These are phyloP conservation scores for Terfezia claveryi DNA, from an alignment of 495 filamentous ascomycete species.

Conservation along the genomic window DNA sequence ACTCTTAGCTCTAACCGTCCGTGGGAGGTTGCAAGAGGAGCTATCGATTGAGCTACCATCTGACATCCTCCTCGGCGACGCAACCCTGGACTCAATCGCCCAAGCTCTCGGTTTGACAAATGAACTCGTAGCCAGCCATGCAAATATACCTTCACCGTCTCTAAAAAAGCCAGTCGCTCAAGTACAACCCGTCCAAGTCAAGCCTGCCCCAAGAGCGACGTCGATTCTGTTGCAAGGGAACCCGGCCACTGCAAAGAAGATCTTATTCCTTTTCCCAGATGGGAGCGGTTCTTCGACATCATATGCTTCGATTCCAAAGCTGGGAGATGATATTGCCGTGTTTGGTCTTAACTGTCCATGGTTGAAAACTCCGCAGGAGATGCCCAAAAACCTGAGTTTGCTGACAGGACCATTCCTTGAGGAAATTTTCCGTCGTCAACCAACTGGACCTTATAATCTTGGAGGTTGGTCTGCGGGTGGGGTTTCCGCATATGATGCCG, in stretches of 20 bases:
- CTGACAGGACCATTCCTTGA: constrained; percentile 33
- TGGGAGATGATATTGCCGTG: constrained; percentile 27
- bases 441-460: constrained; percentile 43
- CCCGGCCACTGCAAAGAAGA: constrained; percentile 34
- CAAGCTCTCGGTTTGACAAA: constrained; percentile 13
- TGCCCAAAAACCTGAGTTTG: constrained; percentile 32
- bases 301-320: constrained; percentile 32
- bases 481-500: constrained; percentile 69
- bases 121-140: constrained; percentile 6
- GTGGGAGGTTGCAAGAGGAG: constrained; percentile 33
- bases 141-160: too few species aligned
- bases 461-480: constrained; percentile 75
- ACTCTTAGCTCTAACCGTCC: constrained; percentile 33
- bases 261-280: constrained; percentile 55
- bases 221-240: constrained; percentile 27
- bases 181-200: constrained; percentile 9
- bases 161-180: constrained; percentile 6
- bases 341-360: constrained; percentile 43
- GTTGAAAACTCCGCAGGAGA: constrained; percentile 32
- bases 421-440: constrained; percentile 41
- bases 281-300: constrained; percentile 48
- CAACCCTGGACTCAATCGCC: background rate
- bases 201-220: constrained; percentile 12
- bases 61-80: too few species aligned
- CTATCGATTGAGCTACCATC: constrained; percentile 28